Evolutionary conservation across 495 filamentous ascomycete species (phyloP).

Genomic region (Trichoderma asperelloides): DNA sequence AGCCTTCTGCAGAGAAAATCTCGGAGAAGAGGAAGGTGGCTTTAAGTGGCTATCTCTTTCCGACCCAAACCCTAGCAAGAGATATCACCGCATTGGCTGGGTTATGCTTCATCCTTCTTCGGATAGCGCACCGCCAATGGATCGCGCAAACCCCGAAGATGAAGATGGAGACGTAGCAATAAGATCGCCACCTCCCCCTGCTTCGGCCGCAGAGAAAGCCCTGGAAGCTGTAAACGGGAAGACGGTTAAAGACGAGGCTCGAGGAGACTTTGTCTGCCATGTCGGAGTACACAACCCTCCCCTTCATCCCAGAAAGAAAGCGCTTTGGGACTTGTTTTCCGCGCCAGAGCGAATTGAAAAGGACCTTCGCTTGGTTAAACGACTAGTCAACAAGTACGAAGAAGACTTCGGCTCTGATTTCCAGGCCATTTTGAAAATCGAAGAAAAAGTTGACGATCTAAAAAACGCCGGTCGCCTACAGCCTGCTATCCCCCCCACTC

Average conservation of each 20-base stretch:
- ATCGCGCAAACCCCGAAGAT: slow-evolving; percentile 58
- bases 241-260: slow-evolving; percentile 83
- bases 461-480: slow-evolving; percentile 65
- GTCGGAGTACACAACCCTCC: slow-evolving; percentile 92
- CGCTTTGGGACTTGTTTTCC: slow-evolving; percentile 92
- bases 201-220: slow-evolving; percentile 67
- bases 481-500: slow-evolving; percentile 47
- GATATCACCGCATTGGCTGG: slow-evolving; percentile 97
- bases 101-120: slow-evolving; percentile 81
- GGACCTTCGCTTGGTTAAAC: slow-evolving; percentile 68
- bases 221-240: slow-evolving; percentile 91
- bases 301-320: slow-evolving; percentile 81
- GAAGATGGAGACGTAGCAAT: slow-evolving; percentile 24
- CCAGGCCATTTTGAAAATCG: slow-evolving; percentile 68
- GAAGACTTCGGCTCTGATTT: slow-evolving; percentile 62
- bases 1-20: slow-evolving; percentile 81
- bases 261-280: slow-evolving; percentile 94
- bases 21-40: slow-evolving; percentile 76
- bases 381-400: slow-evolving; percentile 72
- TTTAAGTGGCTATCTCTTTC: slow-evolving; percentile 89
- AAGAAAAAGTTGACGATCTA: slow-evolving; percentile 76
- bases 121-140: slow-evolving; percentile 48
- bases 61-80: slow-evolving; percentile 93
- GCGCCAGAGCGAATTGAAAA: slow-evolving; percentile 79
- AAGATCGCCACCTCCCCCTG: slow-evolving; percentile 26